phyloP scores from a whole-genome alignment of 352 stramenopile genomes.

The Phytophthora tubulina region DNA sequence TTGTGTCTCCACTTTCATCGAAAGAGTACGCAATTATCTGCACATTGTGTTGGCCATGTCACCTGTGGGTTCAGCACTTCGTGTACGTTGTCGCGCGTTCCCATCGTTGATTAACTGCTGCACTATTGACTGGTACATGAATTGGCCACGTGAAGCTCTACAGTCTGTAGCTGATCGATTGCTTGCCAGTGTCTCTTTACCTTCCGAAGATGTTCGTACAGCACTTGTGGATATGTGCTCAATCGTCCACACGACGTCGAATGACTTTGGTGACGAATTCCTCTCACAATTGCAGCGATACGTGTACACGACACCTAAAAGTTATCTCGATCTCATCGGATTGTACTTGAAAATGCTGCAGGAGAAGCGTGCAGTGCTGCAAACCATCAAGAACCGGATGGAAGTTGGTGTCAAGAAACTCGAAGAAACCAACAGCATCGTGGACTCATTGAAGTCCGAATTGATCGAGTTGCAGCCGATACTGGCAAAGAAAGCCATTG shows the following conservation, averaged over 20 bases:
- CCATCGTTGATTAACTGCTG: slow-evolving; percentile 97
- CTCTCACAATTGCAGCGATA: slow-evolving; percentile 90
- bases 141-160: slow-evolving; percentile 94
- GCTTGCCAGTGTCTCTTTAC: slow-evolving; percentile 83
- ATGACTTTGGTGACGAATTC: slow-evolving; percentile 90
- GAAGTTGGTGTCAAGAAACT: slow-evolving; percentile 94
- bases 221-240: slow-evolving; percentile 93
- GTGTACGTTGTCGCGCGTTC: slow-evolving; percentile 94
- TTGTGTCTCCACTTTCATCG: slow-evolving; percentile 91
- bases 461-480: slow-evolving; percentile 94
- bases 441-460: slow-evolving; percentile 93
- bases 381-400: slow-evolving; percentile 92
- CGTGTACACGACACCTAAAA: slow-evolving; percentile 97
- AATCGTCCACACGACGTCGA: slow-evolving; percentile 93
- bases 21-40: slow-evolving; percentile 92
- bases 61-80: slow-evolving; percentile 92
- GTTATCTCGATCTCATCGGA: slow-evolving; percentile 96
- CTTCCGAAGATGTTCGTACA: slow-evolving; percentile 72
- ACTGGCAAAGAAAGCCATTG: slow-evolving; percentile 90
- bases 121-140: slow-evolving; percentile 97
- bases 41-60: slow-evolving; percentile 97
- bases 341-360: slow-evolving; percentile 94
- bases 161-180: slow-evolving; percentile 92
- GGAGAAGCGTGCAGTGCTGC: slow-evolving; percentile 83
- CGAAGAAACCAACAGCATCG: slow-evolving; percentile 94